Percentiles rank a stretch among this genome's conserved stretches.
phyloP scores from a whole-genome alignment of 176 grass and related monocot species.

The Oryza glaberrima region DNA sequence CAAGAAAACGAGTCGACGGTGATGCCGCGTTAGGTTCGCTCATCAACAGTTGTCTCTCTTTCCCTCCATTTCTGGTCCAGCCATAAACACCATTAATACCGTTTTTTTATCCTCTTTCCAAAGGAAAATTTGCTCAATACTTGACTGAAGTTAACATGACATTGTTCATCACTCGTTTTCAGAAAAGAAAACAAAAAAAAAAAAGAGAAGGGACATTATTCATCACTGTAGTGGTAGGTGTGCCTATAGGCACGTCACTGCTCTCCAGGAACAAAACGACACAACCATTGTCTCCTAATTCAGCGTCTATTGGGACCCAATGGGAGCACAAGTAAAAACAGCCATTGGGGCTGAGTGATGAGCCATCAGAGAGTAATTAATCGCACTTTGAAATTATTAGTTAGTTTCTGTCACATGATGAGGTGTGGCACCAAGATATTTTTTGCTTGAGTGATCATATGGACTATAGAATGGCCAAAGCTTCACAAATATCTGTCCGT shows the following conservation, averaged over 20 bases:
- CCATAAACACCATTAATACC: neutral
- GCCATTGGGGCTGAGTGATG: neutral
- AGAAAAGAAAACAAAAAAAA: neutral
- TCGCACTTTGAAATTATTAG: neutral
- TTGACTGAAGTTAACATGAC: neutral
- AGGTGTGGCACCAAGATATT: slow-evolving; percentile 20
- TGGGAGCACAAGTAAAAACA: neutral
- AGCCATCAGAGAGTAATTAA: neutral
- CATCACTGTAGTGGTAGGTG: neutral
- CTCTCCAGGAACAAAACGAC: slow-evolving; percentile 10
- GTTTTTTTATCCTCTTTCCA: neutral
- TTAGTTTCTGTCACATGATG: neutral
- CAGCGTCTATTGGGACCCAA: neutral
- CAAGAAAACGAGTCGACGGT: neutral
- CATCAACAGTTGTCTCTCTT: neutral
- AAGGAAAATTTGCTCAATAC: neutral
- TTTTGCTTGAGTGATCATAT: neutral
- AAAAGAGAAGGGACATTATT: neutral
- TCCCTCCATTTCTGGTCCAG: neutral
- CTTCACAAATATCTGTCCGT: slow-evolving; percentile 20
- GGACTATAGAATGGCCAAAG: neutral
- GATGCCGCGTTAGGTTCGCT: neutral
- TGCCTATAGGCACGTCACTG: neutral
- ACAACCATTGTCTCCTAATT: neutral
- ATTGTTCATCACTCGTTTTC: neutral